phyloP scores from a whole-genome alignment of 2,329 filamentous ascomycete genomes.

The Paraphaeosphaeria minitans region DNA sequence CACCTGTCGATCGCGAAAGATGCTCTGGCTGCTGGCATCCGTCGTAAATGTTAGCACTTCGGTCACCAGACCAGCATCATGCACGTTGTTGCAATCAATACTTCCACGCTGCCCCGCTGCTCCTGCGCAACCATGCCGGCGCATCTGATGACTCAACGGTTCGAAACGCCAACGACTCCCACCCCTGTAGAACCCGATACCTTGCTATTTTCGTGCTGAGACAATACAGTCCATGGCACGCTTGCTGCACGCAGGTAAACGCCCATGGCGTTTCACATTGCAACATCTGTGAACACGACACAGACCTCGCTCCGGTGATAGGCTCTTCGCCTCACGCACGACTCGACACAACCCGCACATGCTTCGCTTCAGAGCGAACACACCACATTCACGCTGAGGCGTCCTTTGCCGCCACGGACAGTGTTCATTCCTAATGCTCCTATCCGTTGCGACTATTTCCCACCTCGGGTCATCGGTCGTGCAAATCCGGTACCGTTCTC shows the following conservation, averaged over 20 bases:
- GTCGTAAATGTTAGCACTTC: neutral
- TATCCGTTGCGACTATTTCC: neutral
- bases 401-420: neutral
- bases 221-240: neutral
- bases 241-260: neutral
- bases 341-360: neutral
- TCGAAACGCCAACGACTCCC: neutral
- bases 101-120: neutral
- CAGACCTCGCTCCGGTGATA: neutral
- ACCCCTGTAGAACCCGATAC: neutral
- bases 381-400: neutral
- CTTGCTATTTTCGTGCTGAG: neutral
- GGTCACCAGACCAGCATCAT: slow-evolving; percentile 1
- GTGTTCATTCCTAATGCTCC: neutral
- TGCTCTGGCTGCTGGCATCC: neutral
- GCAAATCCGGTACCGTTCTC: neutral
- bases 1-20: slow-evolving; percentile 1
- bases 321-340: neutral
- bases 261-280: neutral
- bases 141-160: slow-evolving; percentile 3
- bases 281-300: neutral
- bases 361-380: neutral
- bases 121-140: neutral
- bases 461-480: neutral
- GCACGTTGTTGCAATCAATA: slow-evolving; percentile 2